phyloP scores from a whole-genome alignment of 495 filamentous ascomycete species.

The Hypoxylon subgilvum region DNA sequence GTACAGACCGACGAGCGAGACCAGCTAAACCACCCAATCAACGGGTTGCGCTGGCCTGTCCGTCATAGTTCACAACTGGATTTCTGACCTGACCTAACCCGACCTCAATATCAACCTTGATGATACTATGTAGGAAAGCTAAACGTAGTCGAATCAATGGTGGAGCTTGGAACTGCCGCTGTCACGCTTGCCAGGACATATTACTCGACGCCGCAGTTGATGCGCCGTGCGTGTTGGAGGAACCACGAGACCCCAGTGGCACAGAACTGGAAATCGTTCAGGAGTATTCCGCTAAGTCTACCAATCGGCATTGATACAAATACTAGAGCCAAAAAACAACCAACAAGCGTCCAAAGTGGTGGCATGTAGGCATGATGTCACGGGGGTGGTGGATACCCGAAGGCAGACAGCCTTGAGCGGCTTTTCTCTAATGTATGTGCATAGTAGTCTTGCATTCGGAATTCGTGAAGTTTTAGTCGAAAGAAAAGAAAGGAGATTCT shows the following conservation, averaged over 20 bases:
- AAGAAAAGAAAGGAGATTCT: conserved; percentile 8
- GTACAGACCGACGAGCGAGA: conserved; percentile 29
- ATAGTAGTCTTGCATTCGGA: conserved; percentile 8
- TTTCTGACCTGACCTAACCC: too few relatives aligned
- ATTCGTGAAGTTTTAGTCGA: conserved; percentile 4
- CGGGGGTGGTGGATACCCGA: conserved; percentile 6
- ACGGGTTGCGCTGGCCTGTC: conserved; percentile 24
- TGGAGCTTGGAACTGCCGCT: conserved; percentile 29
- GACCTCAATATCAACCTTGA: conserved; percentile 7
- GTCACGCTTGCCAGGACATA: conserved; percentile 17
- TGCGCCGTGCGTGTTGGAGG: conserved; percentile 9
- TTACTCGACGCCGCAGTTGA: conserved; percentile 22
- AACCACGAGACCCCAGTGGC: conserved; percentile 13
- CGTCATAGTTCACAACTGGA: conserved; percentile 16
- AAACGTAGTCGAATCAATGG: conserved; percentile 4
- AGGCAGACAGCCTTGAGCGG: too few relatives aligned
- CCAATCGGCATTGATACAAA: conserved; percentile 18
- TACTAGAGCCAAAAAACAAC: conserved; percentile 20
- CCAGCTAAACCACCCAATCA: conserved; percentile 18
- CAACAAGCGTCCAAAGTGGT: conserved; percentile 8
- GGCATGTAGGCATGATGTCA: conserved; percentile 30
- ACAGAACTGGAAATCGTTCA: not conserved
- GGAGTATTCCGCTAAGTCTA: conserved; percentile 12
- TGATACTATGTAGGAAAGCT: not conserved
- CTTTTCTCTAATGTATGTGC: not conserved